Percentiles rank a stretch among this genome's conserved stretches.
Evolutionary conservation across 164 flowering plant species (phyloP).

Genomic region (grape (Vitis vinifera)): ASM3070453v1 NC_081822.1:34791501-34792000

Average conservation of each 20-base stretch:
- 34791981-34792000: constrained; percentile 87
- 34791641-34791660: neutral
- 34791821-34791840: too few relatives aligned
- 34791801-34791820: too few relatives aligned
- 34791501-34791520: constrained; percentile 41
- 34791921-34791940: constrained; percentile 97
- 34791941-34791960: constrained; percentile 98
- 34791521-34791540: constrained; percentile 99
- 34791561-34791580: constrained; percentile 74
- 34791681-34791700: too few relatives aligned
- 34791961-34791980: constrained; percentile 84
- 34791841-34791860: too few relatives aligned
- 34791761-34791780: too few relatives aligned
- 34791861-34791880: neutral
- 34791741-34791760: too few relatives aligned
- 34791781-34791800: too few relatives aligned
- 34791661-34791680: neutral
- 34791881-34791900: constrained; percentile 6
- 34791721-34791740: too few relatives aligned
- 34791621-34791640: neutral
- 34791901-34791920: constrained; percentile 53
- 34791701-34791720: too few relatives aligned
- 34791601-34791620: neutral
- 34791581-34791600: neutral
- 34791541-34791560: constrained; percentile 87